Evolutionary conservation across 192 early-diverging fungal species (phyloP).

Genomic region (Coemansia sp.): DNA sequence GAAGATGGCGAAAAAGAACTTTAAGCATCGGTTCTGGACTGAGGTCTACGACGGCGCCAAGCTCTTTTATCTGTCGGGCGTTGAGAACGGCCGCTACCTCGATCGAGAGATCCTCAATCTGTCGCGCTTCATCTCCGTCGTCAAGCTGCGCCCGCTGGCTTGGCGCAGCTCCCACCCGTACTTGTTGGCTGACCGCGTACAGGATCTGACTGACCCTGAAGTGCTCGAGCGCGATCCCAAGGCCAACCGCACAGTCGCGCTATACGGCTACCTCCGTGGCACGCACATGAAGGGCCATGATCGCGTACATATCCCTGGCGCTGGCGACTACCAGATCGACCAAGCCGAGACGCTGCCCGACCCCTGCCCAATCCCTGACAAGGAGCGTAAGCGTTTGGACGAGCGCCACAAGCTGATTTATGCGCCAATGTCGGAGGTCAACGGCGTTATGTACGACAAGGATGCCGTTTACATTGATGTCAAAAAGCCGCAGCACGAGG

Average conservation of each 20-base stretch:
- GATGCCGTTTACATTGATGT: conserved; percentile 99
- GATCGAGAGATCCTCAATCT: conserved; percentile 95
- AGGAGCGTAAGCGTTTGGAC: conserved; percentile 83
- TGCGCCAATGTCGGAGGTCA: conserved; percentile 97
- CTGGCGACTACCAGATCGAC: conserved; percentile 81
- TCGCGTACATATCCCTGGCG: conserved; percentile 95
- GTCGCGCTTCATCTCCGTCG: conserved; percentile 96
- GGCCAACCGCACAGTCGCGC: conserved; percentile 87
- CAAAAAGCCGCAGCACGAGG: conserved; percentile 63
- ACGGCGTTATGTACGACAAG: conserved; percentile 98
- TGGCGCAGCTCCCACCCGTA: conserved; percentile 99
- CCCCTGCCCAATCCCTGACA: conserved; percentile 97
- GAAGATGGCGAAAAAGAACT: conserved; percentile 84
- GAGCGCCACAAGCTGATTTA: conserved; percentile 97
- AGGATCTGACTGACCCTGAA: conserved; percentile 95
- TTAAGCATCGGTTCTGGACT: conserved; percentile 99
- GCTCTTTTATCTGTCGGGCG: conserved; percentile 95
- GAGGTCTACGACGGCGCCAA: conserved; percentile 99
- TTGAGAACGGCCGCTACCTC: conserved; percentile 92
- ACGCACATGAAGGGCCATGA: conserved; percentile 87
- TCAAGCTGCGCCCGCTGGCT: conserved; percentile 95
- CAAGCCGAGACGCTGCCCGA: conserved; percentile 82
- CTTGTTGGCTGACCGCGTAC: conserved; percentile 92
- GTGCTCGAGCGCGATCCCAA: conserved; percentile 77
- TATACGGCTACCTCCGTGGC: conserved; percentile 96